Evolutionary conservation across 2,329 filamentous ascomycete genomes (phyloP).

Genomic region (Sarocladium oryzae): DNA sequence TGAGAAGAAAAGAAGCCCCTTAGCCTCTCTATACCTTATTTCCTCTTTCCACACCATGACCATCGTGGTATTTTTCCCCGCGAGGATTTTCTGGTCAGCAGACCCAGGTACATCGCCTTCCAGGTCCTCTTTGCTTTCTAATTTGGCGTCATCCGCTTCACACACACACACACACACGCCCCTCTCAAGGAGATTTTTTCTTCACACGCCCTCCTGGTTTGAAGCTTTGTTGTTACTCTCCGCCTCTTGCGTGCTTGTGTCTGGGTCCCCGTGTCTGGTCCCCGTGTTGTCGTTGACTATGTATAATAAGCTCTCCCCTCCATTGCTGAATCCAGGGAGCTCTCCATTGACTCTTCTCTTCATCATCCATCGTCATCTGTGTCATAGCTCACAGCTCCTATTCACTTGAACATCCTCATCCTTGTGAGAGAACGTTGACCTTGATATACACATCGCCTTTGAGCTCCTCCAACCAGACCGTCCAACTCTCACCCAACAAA

Average conservation of each 20-base stretch:
- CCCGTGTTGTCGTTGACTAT: not conserved
- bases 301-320: conserved; percentile 7
- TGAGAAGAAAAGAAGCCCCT: too few relatives aligned
- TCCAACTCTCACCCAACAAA: too few relatives aligned
- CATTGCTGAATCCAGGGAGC: not conserved
- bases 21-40: not conserved
- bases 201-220: not conserved
- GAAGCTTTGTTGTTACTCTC: not conserved
- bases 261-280: not conserved
- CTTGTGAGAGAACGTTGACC: too few relatives aligned
- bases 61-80: not conserved
- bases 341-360: not conserved
- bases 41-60: not conserved
- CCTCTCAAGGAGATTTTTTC: not conserved
- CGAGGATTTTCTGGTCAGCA: conserved; percentile 5
- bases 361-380: not conserved
- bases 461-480: not conserved
- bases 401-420: too few relatives aligned
- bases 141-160: not conserved
- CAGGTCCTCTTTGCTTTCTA: not conserved
- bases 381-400: too few relatives aligned
- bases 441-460: too few relatives aligned
- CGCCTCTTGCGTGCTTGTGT: conserved; percentile 2
- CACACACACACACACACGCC: not conserved
- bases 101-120: not conserved